Base-by-base conservation (phyloP, 768 basidiomycete genomes). In the Lactifluus volemus region DNA sequence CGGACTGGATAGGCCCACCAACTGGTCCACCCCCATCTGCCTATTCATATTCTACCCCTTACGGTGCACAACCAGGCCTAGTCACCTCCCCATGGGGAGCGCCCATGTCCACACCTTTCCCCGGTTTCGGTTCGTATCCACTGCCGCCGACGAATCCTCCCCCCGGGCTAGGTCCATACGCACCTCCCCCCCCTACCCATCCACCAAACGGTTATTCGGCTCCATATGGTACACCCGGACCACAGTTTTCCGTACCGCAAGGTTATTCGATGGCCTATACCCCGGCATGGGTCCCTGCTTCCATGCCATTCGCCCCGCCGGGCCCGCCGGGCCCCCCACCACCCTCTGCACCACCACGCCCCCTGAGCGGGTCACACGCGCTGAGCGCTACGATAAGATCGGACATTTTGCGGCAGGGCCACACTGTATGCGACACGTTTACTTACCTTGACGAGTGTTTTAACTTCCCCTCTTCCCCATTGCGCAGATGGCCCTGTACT, bases 401-500 rank as follows among this genome's bases (percentile, higher is more conserved):
- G 64, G 69, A 38, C 70, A 65, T 21, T 80, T 78, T 62, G 61
- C 73, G 0, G 76, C 76, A 54, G 79, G 79, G 29, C 69, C 71
- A 0, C 71, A 75, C 55, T 79, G 79, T 80, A 69, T 34, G 79
- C 71, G 7, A 48, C 15, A 25, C 30, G 52, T 39, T 53, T 65
- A 55, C 21, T 57, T 63, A 53, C 61, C 41, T 59, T 65, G 42
- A 53, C 41, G 38, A 30, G 36, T 42, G 15, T 12, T 25, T 25
- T 29, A 10, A 39, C 30, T 56, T 30, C n/a, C 42, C 44, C 9
- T 44, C 9, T 9, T 6, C 45, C 45, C 44, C 19, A n/a, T 29
- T 19, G 3, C 21, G 30, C 70, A 85, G 84, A 90, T 68, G 84
- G 86, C 0, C 87, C 89, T 2, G 87, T 89, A 10, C 75, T 91